These are phyloP conservation scores for Plasmodium reichenowi DNA, from an alignment of 169 alveolate species.

Conservation along the genomic window DNA sequence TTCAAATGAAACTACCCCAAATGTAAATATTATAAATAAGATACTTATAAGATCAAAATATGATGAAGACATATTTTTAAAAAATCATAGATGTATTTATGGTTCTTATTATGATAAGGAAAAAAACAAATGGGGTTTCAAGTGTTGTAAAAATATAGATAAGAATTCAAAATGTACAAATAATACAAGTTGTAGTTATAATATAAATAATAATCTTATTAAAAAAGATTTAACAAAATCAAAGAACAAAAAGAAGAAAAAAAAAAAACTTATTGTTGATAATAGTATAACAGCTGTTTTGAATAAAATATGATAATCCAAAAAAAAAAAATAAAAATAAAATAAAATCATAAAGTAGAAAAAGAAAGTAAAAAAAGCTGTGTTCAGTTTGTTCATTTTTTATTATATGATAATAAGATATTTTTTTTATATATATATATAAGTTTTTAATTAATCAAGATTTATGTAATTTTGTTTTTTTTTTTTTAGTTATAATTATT, in stretches of 20 bases:
- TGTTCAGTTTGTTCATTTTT: no score
- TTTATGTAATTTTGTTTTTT: no score
- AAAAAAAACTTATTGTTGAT: conserved; percentile 47
- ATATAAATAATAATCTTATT: conserved; percentile 13
- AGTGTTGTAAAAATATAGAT: conserved; percentile 82
- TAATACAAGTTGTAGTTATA: conserved; percentile 3
- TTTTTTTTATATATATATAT: no score
- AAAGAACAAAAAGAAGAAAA: conserved; percentile 50
- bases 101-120: conserved; percentile 87
- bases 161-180: conserved; percentile 77
- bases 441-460: no score
- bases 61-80: conserved; percentile 82
- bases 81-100: conserved; percentile 86
- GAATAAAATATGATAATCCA: conserved; percentile 25
- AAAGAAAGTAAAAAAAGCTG: no score
- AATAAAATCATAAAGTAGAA: no score
- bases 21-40: conserved; percentile 47
- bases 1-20: conserved; percentile 6
- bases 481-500: no score
- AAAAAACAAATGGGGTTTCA: conserved; percentile 87
- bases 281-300: conserved; percentile 69
- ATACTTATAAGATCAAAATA: conserved; percentile 82
- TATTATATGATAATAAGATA: no score
- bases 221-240: conserved; percentile 3
- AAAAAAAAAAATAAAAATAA: no score